Base-by-base conservation (phyloP, 768 basidiomycete species). In the Lactarius tabidus region DNA sequence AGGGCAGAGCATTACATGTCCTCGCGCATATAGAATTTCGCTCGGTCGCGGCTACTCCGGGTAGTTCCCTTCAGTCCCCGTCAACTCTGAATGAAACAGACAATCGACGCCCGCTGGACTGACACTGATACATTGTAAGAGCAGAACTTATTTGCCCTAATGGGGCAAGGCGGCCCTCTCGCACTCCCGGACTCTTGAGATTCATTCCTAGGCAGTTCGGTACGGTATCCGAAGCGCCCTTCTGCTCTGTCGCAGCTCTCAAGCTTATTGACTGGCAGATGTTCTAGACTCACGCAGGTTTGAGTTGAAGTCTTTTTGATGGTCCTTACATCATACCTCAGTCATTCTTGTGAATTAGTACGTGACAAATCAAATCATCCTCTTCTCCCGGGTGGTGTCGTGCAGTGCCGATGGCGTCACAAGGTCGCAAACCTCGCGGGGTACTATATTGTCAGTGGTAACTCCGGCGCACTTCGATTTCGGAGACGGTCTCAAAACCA, bases 391-490 rank as follows among this genome's bases (percentile, higher is more conserved):
- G 45, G 45, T 20, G 8, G 29, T 59, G 56, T 20, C 45, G 26
- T 15, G 26, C 18, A 33, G 31, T 31, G 14, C 56, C 43, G 7
- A 12, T 10, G 51, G 9, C 23, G 26, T 64, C 56, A 51, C 36
- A 29, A 51, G 31, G 38, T 52, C 51, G 28, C 38, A 20, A 14
- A 57, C n/a, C 28, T 38, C 18, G 18, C 15, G 36, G 45, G 48
- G 52, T 43, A 26, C 8, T 45, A 31, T 57, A 18, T 51, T 52
- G 6, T n/a, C 12, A 35, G 38, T 18, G 39, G 26, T 36, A 58
- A 64, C 63, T 64, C 63, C 63, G 48, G 26, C 2, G 63, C 28
- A 52, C 12, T 53, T 58, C 36, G 29, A 52, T 52, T 58, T 52
- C 9, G 57, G 39, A 58, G n/a, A 31, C 39, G 6, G 38, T 45